These are phyloP conservation scores for Wickerhamomyces alni DNA, from an alignment of 805 yeast species.

Conservation along the genomic window DNA sequence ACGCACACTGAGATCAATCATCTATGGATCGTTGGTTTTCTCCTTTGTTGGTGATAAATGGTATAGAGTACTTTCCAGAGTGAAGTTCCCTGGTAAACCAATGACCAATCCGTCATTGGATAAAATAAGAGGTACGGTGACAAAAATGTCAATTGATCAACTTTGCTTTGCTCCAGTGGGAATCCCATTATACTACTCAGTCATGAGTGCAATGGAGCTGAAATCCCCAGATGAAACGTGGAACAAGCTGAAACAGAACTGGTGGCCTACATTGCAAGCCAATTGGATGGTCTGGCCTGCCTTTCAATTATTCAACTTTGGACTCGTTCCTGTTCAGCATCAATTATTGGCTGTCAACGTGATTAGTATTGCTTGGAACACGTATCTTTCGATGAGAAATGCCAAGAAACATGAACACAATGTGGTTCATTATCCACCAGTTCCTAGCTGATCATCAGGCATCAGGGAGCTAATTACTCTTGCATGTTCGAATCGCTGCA, in stretches of 20 bases:
- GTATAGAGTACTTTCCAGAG: constrained; percentile 47
- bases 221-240: constrained; percentile 33
- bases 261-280: constrained; percentile 60
- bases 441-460: constrained; percentile 29
- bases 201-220: constrained; percentile 64
- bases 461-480: too few species aligned
- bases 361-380: constrained; percentile 79
- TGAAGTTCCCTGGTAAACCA: constrained; percentile 31
- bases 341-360: constrained; percentile 65
- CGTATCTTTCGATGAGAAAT: constrained; percentile 62
- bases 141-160: constrained; percentile 68
- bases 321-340: constrained; percentile 64
- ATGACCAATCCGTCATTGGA: constrained; percentile 13
- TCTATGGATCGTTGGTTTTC: constrained; percentile 70
- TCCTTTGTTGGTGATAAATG: constrained; percentile 72
- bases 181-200: constrained; percentile 63
- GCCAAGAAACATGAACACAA: constrained; percentile 23
- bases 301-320: constrained; percentile 75
- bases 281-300: constrained; percentile 92
- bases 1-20: constrained; percentile 57
- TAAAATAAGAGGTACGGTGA: constrained; percentile 29
- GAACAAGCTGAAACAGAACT: constrained; percentile 41
- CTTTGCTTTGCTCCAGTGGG: constrained; percentile 70
- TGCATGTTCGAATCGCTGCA: too few species aligned
- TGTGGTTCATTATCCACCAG: constrained; percentile 34